A percentile compares a stretch with the other conserved stretches of the same genome.
Evolutionary conservation across 805 yeast genomes (phyloP).

Genomic region (Clavispora santaluciae): DNA sequence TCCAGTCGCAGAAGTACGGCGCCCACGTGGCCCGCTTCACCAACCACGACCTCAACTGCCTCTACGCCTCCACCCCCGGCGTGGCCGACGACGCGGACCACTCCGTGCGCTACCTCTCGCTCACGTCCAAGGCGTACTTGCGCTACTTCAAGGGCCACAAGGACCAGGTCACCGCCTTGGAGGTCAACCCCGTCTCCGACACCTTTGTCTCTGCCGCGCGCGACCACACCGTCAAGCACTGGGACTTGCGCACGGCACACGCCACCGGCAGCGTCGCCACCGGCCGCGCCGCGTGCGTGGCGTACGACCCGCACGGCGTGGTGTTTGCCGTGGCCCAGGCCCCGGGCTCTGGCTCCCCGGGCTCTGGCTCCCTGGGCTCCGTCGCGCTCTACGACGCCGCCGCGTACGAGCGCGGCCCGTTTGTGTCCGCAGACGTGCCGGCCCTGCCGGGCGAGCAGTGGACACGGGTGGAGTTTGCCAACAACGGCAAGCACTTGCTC

Average conservation of each 20-base stretch:
- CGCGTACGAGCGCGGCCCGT: slow-evolving; percentile 52
- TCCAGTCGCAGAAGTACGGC: slow-evolving; percentile 87
- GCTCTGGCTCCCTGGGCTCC: slow-evolving; percentile 8
- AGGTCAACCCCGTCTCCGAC: slow-evolving; percentile 67
- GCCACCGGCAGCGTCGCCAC: slow-evolving; percentile 56
- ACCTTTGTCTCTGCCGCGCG: slow-evolving; percentile 60
- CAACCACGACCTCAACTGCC: slow-evolving; percentile 63
- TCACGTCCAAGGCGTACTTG: slow-evolving; percentile 72
- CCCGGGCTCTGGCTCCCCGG: slow-evolving; percentile 9
- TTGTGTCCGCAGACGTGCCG: slow-evolving; percentile 31
- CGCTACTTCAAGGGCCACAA: slow-evolving; percentile 88
- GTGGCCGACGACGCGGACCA: slow-evolving; percentile 50
- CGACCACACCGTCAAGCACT: slow-evolving; percentile 76
- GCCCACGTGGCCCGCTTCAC: slow-evolving; percentile 83
- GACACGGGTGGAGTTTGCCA: slow-evolving; percentile 73
- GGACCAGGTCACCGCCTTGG: slow-evolving; percentile 65
- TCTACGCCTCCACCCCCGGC: slow-evolving; percentile 72
- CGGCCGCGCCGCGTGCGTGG: slow-evolving; percentile 52
- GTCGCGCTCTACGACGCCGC: slow-evolving; percentile 57
- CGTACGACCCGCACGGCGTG: slow-evolving; percentile 80
- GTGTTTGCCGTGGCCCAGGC: slow-evolving; percentile 61
- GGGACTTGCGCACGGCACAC: slow-evolving; percentile 76
- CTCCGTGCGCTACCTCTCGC: slow-evolving; percentile 67
- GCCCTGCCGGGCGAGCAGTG: slow-evolving; percentile 33
- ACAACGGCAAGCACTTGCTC: slow-evolving; percentile 63